Percentiles rank a stretch among this genome's conserved stretches.
phyloP scores from a whole-genome alignment of 257 asterid species.

The Cynanchum wilfordii region DNA sequence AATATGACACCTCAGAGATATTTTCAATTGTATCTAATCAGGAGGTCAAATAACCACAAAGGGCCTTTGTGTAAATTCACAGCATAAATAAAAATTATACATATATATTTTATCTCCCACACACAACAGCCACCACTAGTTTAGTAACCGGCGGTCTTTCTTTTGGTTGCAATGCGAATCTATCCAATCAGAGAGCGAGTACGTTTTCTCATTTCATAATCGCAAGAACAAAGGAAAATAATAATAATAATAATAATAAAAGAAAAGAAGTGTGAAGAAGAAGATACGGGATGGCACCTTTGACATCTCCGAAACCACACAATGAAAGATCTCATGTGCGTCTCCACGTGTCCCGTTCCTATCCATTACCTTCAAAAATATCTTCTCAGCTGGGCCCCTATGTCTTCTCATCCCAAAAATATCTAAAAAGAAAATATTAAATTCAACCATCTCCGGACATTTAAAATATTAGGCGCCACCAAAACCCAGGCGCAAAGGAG shows the following conservation, averaged over 20 bases:
- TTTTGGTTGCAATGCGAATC: neutral
- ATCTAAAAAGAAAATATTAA: conserved; percentile 24
- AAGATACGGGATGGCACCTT: conserved; percentile 8
- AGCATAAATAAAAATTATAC: neutral
- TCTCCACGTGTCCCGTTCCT: conserved; percentile 49
- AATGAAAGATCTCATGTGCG: conserved; percentile 21
- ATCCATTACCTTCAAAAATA: conserved; percentile 31
- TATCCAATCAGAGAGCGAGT: neutral
- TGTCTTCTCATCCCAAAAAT: conserved; percentile 27
- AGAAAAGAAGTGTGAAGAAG: too few relatives aligned
- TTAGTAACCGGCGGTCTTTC: neutral
- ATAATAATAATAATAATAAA: too few relatives aligned
- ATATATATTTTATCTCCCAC: neutral
- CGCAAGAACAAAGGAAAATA: neutral
- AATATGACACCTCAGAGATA: neutral
- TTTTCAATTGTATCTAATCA: neutral
- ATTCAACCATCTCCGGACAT: neutral
- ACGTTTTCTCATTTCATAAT: neutral
- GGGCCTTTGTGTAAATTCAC: neutral
- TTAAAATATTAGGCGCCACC: conserved; percentile 20
- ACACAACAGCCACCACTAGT: conserved; percentile 11
- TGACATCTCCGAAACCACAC: conserved; percentile 54
- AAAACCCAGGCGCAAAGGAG: neutral
- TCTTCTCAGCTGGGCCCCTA: neutral
- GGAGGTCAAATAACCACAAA: neutral